Evolutionary conservation across 1,139 yeast species (phyloP).

Genomic region (Hemisphaericaspora subhashii): DNA sequence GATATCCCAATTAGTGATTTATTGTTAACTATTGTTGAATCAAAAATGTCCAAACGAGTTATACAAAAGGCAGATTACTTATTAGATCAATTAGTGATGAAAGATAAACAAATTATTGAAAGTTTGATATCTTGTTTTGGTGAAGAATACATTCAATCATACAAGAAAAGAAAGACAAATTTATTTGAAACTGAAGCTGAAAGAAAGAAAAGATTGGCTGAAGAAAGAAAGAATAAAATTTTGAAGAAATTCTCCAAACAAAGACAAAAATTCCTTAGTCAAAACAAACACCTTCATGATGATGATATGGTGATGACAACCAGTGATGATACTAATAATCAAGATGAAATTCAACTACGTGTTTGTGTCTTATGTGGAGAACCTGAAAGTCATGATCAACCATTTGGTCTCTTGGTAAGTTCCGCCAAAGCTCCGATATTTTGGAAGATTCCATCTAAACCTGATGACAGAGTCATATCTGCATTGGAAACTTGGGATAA

Average conservation of each 20-base stretch:
- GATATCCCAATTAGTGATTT: conserved; percentile 57
- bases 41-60: conserved; percentile 49
- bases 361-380: conserved; percentile 71
- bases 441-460: conserved; percentile 46
- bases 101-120: conserved; percentile 49
- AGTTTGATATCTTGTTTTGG: conserved; percentile 60
- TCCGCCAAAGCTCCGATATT: conserved; percentile 38
- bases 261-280: conserved; percentile 37
- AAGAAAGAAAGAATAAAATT: conserved; percentile 36
- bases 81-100: conserved; percentile 48
- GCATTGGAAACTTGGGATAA: conserved; percentile 31
- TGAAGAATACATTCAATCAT: conserved; percentile 47
- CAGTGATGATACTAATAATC: conserved; percentile 12
- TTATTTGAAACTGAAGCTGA: conserved; percentile 39
- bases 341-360: conserved; percentile 20
- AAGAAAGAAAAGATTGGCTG: conserved; percentile 43
- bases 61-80: conserved; percentile 56
- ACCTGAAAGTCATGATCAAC: conserved; percentile 40
- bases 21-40: conserved; percentile 50
- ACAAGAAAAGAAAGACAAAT: conserved; percentile 27
- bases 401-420: conserved; percentile 57
- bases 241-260: conserved; percentile 45
- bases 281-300: conserved; percentile 25
- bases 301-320: conserved; percentile 4
- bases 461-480: conserved; percentile 9